Evolutionary conservation across 805 yeast genomes (phyloP).

Genomic region (Candida takata): DNA sequence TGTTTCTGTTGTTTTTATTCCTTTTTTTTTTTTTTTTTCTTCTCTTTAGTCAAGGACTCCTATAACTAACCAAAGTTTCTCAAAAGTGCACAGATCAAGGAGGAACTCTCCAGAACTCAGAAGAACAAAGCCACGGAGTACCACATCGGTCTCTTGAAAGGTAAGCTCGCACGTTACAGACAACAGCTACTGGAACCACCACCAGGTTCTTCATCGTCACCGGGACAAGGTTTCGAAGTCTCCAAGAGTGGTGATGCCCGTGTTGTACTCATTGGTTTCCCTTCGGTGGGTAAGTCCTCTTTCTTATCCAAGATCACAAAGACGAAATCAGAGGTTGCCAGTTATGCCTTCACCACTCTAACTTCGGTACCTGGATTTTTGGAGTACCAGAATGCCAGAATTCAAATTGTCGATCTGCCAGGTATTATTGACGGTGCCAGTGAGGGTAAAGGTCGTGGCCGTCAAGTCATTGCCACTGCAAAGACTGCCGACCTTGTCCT

Average conservation of each 20-base stretch:
- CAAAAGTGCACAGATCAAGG: constrained; percentile 11
- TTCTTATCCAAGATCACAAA: constrained; percentile 83
- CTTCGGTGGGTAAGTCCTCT: constrained; percentile 96
- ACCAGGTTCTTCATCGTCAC: constrained; percentile 55
- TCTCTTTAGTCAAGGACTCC: background rate
- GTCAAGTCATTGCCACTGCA: constrained; percentile 95
- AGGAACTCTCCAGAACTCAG: constrained; percentile 90
- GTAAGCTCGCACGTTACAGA: constrained; percentile 87
- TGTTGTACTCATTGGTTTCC: constrained; percentile 92
- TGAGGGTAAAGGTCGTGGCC: constrained; percentile 95
- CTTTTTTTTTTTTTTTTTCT: too few species aligned
- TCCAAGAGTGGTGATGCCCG: constrained; percentile 95
- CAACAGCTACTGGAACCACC: constrained; percentile 89
- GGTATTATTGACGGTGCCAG: constrained; percentile 96
- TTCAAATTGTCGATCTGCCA: constrained; percentile 94
- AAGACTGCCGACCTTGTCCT: constrained; percentile 88
- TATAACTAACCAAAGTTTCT: constrained; percentile 22
- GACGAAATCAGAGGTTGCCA: constrained; percentile 92
- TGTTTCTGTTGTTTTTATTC: too few species aligned
- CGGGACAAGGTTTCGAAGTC: constrained; percentile 87
- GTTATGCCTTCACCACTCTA: constrained; percentile 90
- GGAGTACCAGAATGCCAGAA: constrained; percentile 93
- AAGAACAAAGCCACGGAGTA: constrained; percentile 98
- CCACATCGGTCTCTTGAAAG: constrained; percentile 89
- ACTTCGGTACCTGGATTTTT: constrained; percentile 96